A percentile compares a stretch with the other conserved stretches of the same genome.
Evolutionary conservation across 768 basidiomycete species (phyloP).

Genomic region (Lactifluus hygrophoroides): DNA sequence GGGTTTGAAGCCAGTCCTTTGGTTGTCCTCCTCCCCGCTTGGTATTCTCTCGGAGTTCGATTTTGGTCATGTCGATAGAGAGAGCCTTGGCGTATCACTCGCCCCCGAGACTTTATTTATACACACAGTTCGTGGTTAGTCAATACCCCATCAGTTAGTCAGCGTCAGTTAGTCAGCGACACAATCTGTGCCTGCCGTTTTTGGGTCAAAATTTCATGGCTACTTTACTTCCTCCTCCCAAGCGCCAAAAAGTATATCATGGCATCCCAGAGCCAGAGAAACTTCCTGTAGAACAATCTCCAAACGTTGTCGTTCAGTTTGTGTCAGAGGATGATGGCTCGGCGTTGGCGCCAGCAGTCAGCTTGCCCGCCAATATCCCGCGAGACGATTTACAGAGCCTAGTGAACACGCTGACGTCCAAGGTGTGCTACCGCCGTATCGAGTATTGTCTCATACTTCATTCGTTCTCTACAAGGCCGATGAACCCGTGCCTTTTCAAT

Average conservation of each 20-base stretch:
- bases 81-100: too few species aligned
- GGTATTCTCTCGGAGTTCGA: slow-evolving; percentile 14
- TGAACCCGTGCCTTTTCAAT: slow-evolving; percentile 87
- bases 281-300: slow-evolving; percentile 38
- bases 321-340: slow-evolving; percentile 80
- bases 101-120: background rate
- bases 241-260: slow-evolving; percentile 77
- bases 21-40: slow-evolving; percentile 15
- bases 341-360: slow-evolving; percentile 79
- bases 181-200: too few species aligned
- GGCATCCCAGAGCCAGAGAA: slow-evolving; percentile 58
- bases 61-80: background rate
- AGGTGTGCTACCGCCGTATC: slow-evolving; percentile 33
- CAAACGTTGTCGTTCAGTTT: slow-evolving; percentile 85
- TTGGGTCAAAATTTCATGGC: slow-evolving; percentile 74
- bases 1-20: slow-evolving; percentile 47
- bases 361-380: slow-evolving; percentile 78
- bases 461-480: slow-evolving; percentile 44
- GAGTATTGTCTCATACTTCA: slow-evolving; percentile 2
- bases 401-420: slow-evolving; percentile 77
- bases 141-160: too few species aligned
- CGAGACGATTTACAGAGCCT: slow-evolving; percentile 78
- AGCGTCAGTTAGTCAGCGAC: background rate
- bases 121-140: too few species aligned
- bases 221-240: slow-evolving; percentile 78